Evolutionary conservation across 2,329 filamentous ascomycete species (phyloP).

Genomic region (Trichophyton verrucosum): DNA sequence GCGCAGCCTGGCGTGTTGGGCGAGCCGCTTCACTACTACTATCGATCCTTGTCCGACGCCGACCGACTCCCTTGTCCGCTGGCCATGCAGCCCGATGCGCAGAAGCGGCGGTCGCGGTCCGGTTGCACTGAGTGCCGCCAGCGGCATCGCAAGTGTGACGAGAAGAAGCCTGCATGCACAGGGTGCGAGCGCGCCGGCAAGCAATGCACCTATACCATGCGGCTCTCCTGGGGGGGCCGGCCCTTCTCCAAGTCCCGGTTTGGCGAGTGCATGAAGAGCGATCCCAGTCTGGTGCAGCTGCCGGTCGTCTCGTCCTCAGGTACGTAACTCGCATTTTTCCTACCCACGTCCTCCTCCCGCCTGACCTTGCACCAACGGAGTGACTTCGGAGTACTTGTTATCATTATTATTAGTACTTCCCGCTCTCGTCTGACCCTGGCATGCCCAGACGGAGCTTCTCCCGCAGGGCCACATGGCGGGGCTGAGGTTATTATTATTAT

Average conservation of each 20-base stretch:
- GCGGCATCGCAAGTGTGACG: conserved; percentile 16
- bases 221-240: conserved; percentile 14
- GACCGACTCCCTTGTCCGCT: background rate
- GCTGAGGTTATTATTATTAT: too few relatives aligned
- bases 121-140: conserved; percentile 14
- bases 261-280: conserved; percentile 13
- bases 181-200: conserved; percentile 9
- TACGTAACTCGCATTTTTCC: background rate
- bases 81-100: background rate
- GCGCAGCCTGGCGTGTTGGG: background rate
- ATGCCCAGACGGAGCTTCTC: too few relatives aligned
- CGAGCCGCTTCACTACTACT: background rate
- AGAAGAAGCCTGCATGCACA: conserved; percentile 11
- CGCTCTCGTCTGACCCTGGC: too few relatives aligned
- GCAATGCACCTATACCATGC: conserved; percentile 10
- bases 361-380: background rate
- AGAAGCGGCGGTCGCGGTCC: conserved; percentile 13
- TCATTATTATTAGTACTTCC: background rate
- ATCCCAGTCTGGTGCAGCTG: conserved; percentile 11
- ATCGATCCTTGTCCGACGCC: background rate
- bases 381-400: background rate
- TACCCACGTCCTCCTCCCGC: background rate
- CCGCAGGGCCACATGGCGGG: too few relatives aligned
- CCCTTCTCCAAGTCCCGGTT: conserved; percentile 14
- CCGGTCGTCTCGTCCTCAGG: conserved; percentile 7